Evolutionary conservation across 331 rosid genomes (phyloP).

Genomic region (Acacia concinna): DNA sequence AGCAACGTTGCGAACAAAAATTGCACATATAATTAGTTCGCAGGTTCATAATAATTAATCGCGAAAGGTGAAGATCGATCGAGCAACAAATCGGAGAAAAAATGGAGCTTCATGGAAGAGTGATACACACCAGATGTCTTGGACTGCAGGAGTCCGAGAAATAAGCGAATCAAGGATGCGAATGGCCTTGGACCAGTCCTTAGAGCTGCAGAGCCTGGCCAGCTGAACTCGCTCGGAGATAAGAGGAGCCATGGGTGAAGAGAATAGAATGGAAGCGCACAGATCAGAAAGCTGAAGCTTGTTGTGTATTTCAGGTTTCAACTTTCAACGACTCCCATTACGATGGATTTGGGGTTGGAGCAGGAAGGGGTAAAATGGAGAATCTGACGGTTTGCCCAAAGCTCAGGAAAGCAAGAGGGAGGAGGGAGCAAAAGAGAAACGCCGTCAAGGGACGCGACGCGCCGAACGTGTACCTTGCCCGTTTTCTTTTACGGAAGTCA

Average conservation of each 20-base stretch:
- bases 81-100: not conserved
- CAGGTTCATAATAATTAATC: not conserved
- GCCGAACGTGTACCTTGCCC: not conserved
- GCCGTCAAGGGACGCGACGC: not conserved
- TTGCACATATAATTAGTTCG: constrained; percentile 19
- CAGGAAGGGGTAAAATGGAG: not conserved
- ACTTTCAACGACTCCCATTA: not conserved
- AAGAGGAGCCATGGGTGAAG: constrained; percentile 45
- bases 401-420: not conserved
- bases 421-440: not conserved
- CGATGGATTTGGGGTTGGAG: not conserved
- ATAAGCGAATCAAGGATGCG: constrained; percentile 63
- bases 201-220: constrained; percentile 60
- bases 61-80: not conserved
- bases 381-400: not conserved
- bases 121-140: constrained; percentile 62
- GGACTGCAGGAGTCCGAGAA: constrained; percentile 49
- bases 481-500: not conserved
- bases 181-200: constrained; percentile 83
- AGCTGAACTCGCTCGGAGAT: constrained; percentile 61
- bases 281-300: not conserved
- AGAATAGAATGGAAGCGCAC: not conserved
- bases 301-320: not conserved
- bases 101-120: not conserved
- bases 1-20: constrained; percentile 14